Evolutionary conservation across 176 grass and related monocot genomes (phyloP).

Genomic region (Typha latifolia): DNA sequence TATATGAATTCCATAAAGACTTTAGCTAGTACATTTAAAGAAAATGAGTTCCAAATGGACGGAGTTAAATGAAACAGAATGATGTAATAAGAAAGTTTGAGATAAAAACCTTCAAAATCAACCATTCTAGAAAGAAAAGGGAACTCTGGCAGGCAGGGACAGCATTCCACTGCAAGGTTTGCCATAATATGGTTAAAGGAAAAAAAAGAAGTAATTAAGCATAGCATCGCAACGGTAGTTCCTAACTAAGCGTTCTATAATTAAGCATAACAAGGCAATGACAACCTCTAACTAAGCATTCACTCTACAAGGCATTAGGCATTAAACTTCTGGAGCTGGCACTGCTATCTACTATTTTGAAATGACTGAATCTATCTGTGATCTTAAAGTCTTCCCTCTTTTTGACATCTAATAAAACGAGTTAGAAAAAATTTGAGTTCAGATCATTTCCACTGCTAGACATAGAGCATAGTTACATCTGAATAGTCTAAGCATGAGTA

Average conservation of each 20-base stretch:
- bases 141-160: neutral
- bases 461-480: too few species aligned
- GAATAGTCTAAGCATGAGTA: too few species aligned
- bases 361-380: too few species aligned
- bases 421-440: too few species aligned
- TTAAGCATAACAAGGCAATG: neutral
- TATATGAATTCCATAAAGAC: neutral
- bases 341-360: too few species aligned
- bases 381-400: too few species aligned
- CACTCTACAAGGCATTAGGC: too few species aligned
- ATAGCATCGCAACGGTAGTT: neutral
- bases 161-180: too few species aligned
- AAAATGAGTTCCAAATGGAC: neutral
- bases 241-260: neutral
- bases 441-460: too few species aligned
- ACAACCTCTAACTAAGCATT: neutral
- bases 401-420: too few species aligned
- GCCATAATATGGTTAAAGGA: too few species aligned
- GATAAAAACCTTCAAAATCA: neutral
- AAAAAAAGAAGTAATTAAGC: too few species aligned
- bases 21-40: neutral
- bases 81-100: neutral
- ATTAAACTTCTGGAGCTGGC: neutral
- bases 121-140: neutral
- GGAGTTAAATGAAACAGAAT: neutral